phyloP scores from a whole-genome alignment of 2,329 filamentous ascomycete genomes.

The Colletotrichum sp. region DNA sequence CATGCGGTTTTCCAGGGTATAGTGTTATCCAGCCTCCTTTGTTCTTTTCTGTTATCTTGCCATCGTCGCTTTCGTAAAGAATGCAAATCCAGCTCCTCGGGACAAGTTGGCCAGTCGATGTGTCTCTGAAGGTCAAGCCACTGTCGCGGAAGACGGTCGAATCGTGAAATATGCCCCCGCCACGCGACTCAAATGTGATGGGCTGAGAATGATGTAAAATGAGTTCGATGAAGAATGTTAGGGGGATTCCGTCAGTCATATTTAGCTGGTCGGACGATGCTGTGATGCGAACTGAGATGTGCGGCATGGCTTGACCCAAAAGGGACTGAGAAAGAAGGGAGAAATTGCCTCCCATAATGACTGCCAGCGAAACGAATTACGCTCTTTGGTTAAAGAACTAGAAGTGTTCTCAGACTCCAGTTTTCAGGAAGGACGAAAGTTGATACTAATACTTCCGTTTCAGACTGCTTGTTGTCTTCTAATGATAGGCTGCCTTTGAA shows the following conservation, averaged over 20 bases:
- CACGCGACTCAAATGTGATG: neutral
- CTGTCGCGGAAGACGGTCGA: neutral
- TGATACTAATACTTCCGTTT: too few species aligned
- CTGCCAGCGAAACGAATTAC: too few species aligned
- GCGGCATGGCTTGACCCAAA: too few species aligned
- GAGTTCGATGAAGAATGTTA: neutral
- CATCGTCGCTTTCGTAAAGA: fast-evolving
- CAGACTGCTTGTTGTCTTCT: too few species aligned
- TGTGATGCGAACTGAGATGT: neutral
- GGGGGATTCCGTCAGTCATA: neutral
- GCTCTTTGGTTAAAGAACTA: too few species aligned
- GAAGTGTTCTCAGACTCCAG: too few species aligned
- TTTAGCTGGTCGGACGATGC: neutral
- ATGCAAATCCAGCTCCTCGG: neutral
- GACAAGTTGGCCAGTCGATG: neutral
- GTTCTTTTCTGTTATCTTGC: fast-evolving
- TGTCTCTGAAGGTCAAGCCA: neutral
- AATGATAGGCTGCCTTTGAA: too few species aligned
- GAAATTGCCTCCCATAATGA: too few species aligned
- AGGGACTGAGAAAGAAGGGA: too few species aligned
- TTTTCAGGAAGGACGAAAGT: too few species aligned
- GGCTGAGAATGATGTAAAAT: neutral
- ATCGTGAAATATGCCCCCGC: fast-evolving
- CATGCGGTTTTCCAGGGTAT: neutral
- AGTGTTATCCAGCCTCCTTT: neutral